A percentile compares a stretch with the other conserved stretches of the same genome.
These are phyloP conservation scores for Bretziella fagacearum DNA, from an alignment of 2,329 filamentous ascomycete genomes.

Conservation along the genomic window DNA sequence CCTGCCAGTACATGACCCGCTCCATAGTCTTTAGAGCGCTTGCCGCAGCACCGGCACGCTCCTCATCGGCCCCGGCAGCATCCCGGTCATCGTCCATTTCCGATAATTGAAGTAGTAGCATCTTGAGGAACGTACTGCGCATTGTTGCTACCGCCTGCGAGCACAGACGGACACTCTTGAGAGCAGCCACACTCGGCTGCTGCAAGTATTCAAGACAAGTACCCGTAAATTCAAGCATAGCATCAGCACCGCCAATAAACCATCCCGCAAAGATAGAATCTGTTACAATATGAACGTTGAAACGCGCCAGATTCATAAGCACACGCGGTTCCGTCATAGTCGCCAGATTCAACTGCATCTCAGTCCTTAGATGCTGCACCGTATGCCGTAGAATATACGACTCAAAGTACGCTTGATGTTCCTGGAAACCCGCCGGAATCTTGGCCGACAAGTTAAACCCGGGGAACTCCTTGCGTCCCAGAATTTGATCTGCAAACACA, in stretches of 20 bases:
- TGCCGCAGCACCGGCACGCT: neutral
- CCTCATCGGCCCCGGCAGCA: conserved; percentile 40
- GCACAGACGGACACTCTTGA: conserved; percentile 86
- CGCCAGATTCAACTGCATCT: conserved; percentile 54
- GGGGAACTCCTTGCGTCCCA: conserved; percentile 75
- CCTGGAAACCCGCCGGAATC: conserved; percentile 79
- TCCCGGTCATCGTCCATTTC: conserved; percentile 51
- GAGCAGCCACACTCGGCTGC: conserved; percentile 57
- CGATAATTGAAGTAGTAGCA: conserved; percentile 66
- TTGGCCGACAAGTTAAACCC: conserved; percentile 76
- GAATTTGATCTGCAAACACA: conserved; percentile 72
- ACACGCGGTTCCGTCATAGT: conserved; percentile 65
- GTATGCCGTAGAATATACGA: conserved; percentile 70
- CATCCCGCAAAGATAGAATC: conserved; percentile 92
- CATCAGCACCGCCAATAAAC: conserved; percentile 78
- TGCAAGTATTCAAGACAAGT: conserved; percentile 78
- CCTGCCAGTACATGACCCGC: conserved; percentile 90
- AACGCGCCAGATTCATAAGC: conserved; percentile 70
- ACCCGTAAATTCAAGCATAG: conserved; percentile 71
- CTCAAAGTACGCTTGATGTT: conserved; percentile 90
- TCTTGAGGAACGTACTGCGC: conserved; percentile 57
- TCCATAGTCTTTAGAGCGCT: conserved; percentile 32
- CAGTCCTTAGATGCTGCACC: conserved; percentile 51
- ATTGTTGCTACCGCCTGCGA: conserved; percentile 65
- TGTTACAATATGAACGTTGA: conserved; percentile 55